A percentile compares a stretch with the other conserved stretches of the same genome.
These are phyloP conservation scores for Boletus rubroflammeus DNA, from an alignment of 768 basidiomycete genomes.

Conservation along the genomic window DNA sequence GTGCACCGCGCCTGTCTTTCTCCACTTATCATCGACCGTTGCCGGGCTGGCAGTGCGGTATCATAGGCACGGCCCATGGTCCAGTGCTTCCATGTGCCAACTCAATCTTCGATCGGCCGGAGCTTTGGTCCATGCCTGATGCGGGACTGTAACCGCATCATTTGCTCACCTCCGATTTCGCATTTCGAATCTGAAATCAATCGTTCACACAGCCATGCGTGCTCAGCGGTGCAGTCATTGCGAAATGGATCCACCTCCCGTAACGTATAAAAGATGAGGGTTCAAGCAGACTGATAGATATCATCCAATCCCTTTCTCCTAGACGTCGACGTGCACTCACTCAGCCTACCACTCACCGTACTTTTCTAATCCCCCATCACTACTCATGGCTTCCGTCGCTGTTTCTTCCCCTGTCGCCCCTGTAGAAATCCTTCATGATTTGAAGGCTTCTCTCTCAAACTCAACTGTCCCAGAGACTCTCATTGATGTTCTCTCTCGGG, in stretches of 20 bases:
- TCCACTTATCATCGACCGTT: constrained; percentile 8
- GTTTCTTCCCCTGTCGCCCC: constrained; percentile 7
- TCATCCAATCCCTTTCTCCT: neutral
- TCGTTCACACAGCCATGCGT: neutral
- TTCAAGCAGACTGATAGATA: constrained; percentile 2
- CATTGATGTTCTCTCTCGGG: constrained; percentile 22
- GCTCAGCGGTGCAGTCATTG: neutral
- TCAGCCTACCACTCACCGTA: neutral
- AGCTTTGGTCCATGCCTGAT: neutral
- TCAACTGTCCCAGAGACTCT: constrained; percentile 16
- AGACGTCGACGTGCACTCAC: neutral
- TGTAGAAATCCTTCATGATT: constrained; percentile 6
- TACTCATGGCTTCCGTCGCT: constrained; percentile 17
- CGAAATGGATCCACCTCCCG: neutral
- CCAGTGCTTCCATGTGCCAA: neutral
- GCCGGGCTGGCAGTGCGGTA: neutral
- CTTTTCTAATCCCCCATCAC: neutral
- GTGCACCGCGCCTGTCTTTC: neutral
- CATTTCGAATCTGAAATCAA: neutral
- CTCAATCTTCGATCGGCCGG: constrained; percentile 10
- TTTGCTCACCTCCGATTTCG: neutral
- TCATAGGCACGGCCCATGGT: neutral
- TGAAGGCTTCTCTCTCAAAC: constrained; percentile 14
- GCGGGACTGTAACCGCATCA: neutral
- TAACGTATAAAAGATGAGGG: constrained; percentile 20